Conservation (phyloP, 1,284 basidiomycete genomes). For the Trametes hirsuta region DNA sequence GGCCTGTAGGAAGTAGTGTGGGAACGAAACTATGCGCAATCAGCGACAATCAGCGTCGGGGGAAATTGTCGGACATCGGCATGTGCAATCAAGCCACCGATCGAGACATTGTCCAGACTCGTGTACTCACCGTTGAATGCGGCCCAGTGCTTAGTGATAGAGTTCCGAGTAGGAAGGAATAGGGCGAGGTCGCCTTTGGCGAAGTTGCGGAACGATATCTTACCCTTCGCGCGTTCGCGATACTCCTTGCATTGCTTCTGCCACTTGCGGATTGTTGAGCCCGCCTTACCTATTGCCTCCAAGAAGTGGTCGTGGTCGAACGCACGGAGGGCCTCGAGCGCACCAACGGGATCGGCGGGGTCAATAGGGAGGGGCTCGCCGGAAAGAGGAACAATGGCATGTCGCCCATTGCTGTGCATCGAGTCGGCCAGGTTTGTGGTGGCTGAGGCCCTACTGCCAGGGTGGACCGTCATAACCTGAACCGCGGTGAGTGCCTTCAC, state of each 20-base stretch:
- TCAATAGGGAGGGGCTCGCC: conserved; percentile 76
- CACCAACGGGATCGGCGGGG: conserved; percentile 67
- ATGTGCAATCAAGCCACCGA: conserved; percentile 5
- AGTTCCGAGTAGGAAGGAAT: conserved; percentile 94
- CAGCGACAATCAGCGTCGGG: conserved; percentile 19
- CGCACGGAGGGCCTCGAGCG: conserved; percentile 67
- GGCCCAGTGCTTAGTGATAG: conserved; percentile 93
- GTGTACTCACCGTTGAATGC: conserved; percentile 81
- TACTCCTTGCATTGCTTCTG: conserved; percentile 96
- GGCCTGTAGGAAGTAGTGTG: conserved; percentile 95
- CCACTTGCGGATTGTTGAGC: conserved; percentile 91
- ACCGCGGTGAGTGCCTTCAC: conserved; percentile 68
- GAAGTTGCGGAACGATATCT: conserved; percentile 94
- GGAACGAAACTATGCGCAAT: conserved; percentile 76
- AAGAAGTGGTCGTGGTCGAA: conserved; percentile 86
- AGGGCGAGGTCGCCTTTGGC: conserved; percentile 91
- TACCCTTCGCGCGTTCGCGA: conserved; percentile 88
- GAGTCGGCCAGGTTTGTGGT: conserved; percentile 43
- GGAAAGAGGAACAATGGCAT: conserved; percentile 52
- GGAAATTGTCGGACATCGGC: conserved; percentile 43
- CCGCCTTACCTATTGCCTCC: conserved; percentile 80
- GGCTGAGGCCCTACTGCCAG: conserved; percentile 36
- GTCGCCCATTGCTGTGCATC: conserved; percentile 49
- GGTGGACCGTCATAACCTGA: conserved; percentile 64
- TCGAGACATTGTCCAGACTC: conserved; percentile 32